A percentile compares a stretch with the other conserved stretches of the same genome.
phyloP scores from a whole-genome alignment of 805 yeast species.

The Clavispora phyllophila region DNA sequence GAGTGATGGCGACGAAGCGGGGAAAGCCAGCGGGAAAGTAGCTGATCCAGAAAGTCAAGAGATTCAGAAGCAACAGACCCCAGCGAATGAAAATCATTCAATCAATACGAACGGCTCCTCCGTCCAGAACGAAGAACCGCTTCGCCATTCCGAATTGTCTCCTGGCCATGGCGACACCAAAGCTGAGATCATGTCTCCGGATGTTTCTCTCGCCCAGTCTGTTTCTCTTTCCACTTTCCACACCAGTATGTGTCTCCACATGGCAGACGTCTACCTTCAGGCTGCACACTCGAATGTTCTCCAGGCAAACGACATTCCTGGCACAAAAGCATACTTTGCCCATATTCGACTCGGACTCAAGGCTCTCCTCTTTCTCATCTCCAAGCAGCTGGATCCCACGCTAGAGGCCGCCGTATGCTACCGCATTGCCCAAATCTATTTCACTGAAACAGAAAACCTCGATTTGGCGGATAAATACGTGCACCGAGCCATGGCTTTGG shows the following conservation, averaged over 20 bases:
- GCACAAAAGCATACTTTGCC: conserved; percentile 8
- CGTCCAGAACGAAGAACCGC: too few relatives aligned
- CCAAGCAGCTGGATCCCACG: conserved; percentile 15
- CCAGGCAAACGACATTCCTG: conserved; percentile 8
- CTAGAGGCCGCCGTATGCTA: conserved; percentile 30
- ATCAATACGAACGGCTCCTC: too few relatives aligned
- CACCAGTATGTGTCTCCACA: conserved; percentile 7
- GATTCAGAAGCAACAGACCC: too few relatives aligned
- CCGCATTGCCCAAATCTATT: conserved; percentile 32
- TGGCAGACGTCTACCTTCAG: conserved; percentile 8
- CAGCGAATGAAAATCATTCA: too few relatives aligned
- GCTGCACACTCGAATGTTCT: conserved; percentile 12
- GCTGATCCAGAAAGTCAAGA: too few relatives aligned
- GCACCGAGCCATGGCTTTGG: conserved; percentile 24
- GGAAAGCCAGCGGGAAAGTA: neutral
- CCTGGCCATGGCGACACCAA: too few relatives aligned
- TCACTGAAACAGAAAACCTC: conserved; percentile 37
- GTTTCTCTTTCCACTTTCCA: conserved; percentile 3
- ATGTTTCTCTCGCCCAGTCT: too few relatives aligned
- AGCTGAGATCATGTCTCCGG: too few relatives aligned
- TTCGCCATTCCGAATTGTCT: too few relatives aligned
- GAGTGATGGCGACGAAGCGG: neutral
- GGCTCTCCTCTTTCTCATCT: conserved; percentile 17
- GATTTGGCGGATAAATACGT: conserved; percentile 38
- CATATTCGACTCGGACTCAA: conserved; percentile 11